These are phyloP conservation scores for Trichoderma virens DNA, from an alignment of 495 filamentous ascomycete species.

Conservation along the genomic window DNA sequence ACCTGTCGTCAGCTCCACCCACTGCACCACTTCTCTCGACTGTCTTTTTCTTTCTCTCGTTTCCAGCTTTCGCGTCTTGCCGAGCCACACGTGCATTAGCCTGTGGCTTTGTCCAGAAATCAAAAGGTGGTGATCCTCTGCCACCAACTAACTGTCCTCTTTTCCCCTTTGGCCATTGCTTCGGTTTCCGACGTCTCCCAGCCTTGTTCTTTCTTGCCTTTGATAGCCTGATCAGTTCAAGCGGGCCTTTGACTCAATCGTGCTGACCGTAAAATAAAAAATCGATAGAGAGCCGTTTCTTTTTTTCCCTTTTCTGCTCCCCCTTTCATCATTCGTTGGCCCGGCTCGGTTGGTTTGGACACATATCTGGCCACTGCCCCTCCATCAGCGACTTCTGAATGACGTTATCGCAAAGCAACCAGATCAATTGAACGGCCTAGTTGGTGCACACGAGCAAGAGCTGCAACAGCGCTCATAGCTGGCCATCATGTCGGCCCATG, in stretches of 20 bases:
- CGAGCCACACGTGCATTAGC: constrained; percentile 8
- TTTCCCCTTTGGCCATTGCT: not conserved
- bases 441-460: not conserved
- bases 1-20: not conserved
- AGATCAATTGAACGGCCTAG: constrained; percentile 7
- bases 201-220: constrained; percentile 1
- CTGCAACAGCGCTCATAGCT: not conserved
- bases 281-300: not conserved
- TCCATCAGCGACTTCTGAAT: not conserved
- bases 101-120: constrained; percentile 1
- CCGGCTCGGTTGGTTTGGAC: not conserved
- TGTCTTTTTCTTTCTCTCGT: not conserved
- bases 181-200: not conserved
- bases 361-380: not conserved
- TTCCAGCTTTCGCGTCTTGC: not conserved
- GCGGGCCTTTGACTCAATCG: not conserved
- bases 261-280: not conserved
- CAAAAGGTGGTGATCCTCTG: not conserved
- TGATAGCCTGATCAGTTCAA: not conserved
- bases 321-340: not conserved
- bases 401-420: not conserved
- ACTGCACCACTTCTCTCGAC: not conserved
- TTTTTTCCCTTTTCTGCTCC: not conserved
- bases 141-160: not conserved
- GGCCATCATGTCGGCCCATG: constrained; percentile 8